Conservation (phyloP, 306 rosid species). For the Fragaria nilgerrensis region DNA sequence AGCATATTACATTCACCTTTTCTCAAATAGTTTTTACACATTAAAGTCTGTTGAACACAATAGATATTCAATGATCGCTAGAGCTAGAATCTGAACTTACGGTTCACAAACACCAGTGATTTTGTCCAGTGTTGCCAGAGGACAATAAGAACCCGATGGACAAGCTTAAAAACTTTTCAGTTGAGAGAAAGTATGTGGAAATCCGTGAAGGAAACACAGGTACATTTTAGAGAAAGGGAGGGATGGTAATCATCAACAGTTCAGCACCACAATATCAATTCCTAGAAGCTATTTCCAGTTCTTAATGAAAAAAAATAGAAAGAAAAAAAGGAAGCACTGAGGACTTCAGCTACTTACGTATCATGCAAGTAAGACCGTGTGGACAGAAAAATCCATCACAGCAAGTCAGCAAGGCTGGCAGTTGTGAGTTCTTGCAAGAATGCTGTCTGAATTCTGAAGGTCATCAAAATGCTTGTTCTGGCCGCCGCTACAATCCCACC, state of each 20-base stretch:
- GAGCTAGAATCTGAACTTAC: conserved; percentile 55
- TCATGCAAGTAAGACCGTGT: conserved; percentile 90
- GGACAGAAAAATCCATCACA: conserved; percentile 88
- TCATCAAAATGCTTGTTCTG: conserved; percentile 46
- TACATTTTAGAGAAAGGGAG: conserved; percentile 2
- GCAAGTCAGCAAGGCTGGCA: conserved; percentile 67
- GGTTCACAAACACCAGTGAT: conserved; percentile 85
- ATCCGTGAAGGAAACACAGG: conserved; percentile 23
- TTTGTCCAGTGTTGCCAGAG: conserved; percentile 64
- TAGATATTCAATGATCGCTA: background rate
- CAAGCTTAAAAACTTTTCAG: conserved; percentile 62
- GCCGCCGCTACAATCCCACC: conserved; percentile 80
- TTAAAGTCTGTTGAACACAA: background rate
- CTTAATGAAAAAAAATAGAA: background rate
- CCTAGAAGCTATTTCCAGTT: background rate
- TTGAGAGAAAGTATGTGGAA: conserved; percentile 20
- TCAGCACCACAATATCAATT: background rate
- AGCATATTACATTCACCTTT: too few relatives aligned
- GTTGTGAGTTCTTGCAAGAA: conserved; percentile 69
- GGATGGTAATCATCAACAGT: background rate
- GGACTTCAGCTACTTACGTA: conserved; percentile 57
- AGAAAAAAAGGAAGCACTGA: background rate
- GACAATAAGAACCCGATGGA: conserved; percentile 87
- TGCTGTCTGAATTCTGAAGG: conserved; percentile 49
- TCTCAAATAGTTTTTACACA: background rate